Evolutionary conservation across 2,329 filamentous ascomycete species (phyloP).

Genomic region (Beauveria sp.): DNA sequence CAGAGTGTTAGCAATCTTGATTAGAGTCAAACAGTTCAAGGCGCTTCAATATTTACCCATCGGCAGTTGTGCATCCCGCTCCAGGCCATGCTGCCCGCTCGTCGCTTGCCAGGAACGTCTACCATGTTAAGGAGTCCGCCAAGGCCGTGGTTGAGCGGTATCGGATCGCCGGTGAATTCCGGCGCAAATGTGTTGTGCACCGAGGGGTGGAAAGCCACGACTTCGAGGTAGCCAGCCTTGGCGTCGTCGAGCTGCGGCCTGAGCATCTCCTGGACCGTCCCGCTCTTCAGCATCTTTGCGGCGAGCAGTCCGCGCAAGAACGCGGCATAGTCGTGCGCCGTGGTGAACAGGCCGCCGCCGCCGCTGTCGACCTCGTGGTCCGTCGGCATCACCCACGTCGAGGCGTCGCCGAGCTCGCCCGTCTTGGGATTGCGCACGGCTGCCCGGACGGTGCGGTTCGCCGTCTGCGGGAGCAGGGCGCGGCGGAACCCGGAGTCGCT

Average conservation of each 20-base stretch:
- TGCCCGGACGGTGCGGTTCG: constrained; percentile 5
- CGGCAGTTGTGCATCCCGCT: constrained; percentile 34
- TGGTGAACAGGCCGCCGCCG: constrained; percentile 27
- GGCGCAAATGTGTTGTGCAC: constrained; percentile 24
- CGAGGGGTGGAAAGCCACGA: constrained; percentile 14
- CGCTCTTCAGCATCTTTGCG: constrained; percentile 15
- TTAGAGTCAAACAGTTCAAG: neutral
- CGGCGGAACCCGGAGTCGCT: constrained; percentile 19
- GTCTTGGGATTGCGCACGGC: constrained; percentile 3
- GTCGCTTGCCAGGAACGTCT: constrained; percentile 32
- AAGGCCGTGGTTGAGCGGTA: constrained; percentile 30
- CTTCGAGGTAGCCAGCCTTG: constrained; percentile 17
- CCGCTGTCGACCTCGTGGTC: constrained; percentile 25
- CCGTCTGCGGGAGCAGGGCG: constrained; percentile 6
- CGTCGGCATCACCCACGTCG: constrained; percentile 11
- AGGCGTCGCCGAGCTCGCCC: constrained; percentile 1
- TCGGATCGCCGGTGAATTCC: constrained; percentile 25
- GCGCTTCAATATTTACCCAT: constrained; percentile 29
- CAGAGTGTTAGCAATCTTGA: neutral
- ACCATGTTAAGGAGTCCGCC: constrained; percentile 32
- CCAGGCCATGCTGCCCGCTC: constrained; percentile 37
- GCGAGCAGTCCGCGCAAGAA: constrained; percentile 21
- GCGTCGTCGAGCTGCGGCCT: constrained; percentile 25
- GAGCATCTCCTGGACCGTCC: constrained; percentile 22
- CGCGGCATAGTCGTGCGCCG: constrained; percentile 24